Conservation (phyloP, 306 rosid genomes). For the Cicer bijugum region DNA sequence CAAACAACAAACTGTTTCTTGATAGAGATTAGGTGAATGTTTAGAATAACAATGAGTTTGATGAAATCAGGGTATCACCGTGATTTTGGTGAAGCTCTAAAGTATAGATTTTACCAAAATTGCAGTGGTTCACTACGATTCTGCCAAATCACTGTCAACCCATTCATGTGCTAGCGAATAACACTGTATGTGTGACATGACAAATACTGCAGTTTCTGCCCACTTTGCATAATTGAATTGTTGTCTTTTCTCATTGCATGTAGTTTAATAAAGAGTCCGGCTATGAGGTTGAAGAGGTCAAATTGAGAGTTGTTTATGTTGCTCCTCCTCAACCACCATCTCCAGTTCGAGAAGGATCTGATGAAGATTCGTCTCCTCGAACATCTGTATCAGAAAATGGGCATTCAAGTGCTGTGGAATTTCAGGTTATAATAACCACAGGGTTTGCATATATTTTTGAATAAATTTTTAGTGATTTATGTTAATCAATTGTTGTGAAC, state of each 20-base stretch:
- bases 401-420: conserved; percentile 59
- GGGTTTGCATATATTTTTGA: conserved; percentile 22
- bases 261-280: conserved; percentile 84
- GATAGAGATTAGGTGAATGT: not conserved
- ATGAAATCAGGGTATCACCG: no score
- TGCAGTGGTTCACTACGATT: no score
- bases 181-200: not conserved
- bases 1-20: conserved; percentile 5
- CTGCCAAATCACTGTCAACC: no score
- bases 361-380: conserved; percentile 87
- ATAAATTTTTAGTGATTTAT: not conserved
- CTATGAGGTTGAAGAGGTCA: conserved; percentile 74
- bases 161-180: not conserved
- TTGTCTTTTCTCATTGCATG: conserved; percentile 39
- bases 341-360: conserved; percentile 87
- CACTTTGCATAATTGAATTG: conserved; percentile 11
- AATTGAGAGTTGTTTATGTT: conserved; percentile 81
- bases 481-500: conserved; percentile 27
- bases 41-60: no score
- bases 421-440: conserved; percentile 54
- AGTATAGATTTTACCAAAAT: no score
- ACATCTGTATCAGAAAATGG: conserved; percentile 85
- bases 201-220: not conserved
- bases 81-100: no score
- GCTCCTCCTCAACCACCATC: conserved; percentile 84